Evolutionary conservation across 768 basidiomycete genomes (phyloP), one percentile per base, ranked within the genome.

Genomic region (Asterophora lycoperdoides): DNA sequence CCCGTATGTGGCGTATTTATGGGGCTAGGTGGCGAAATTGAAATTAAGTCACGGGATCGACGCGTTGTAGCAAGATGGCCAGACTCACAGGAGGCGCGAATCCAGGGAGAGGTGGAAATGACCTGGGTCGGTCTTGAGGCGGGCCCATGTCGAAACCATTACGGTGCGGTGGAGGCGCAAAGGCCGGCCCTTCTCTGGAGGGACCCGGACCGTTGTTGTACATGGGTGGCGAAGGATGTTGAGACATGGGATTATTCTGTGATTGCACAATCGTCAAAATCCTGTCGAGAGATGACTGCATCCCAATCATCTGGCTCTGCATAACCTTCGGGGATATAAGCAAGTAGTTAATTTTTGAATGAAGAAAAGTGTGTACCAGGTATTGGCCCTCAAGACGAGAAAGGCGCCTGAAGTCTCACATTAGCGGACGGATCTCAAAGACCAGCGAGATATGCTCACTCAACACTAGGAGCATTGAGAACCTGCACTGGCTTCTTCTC

Each of bases 251-350:
- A 53, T 56, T 58, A 61, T 57, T 63, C 55, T 72, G 74, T 38
- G 69, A 68, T 57, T 75, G 86, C 49, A 92, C 73, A 2, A 79
- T 83, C 38, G 77, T 70, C 46, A 93, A 69, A 61, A 93, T 93
- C 44, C 90, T 79, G 67, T 93, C 90, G 54, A 93, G 66, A 19
- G 89, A 86, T 5, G 89, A 86, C 67, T 93, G 91, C 85, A 93
- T 89, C 58, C 90, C 90, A 58, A 93, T 92, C 87, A 93, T 91
- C 64, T 92, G 90, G 68, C 88, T 89, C 65, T 93, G 89, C 81
- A 93, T 88, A 56, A 90, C 85, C 89, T 89, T 53, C 20, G 45
- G 19, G 18, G 23, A 26, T 13, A 33, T 49, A 41, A 52, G 40
- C 40, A 35, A 32, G 52, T 49, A 18, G 15, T 14, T 30, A 23